Evolutionary conservation across 2,329 filamentous ascomycete genomes (phyloP).

Genomic region (Lecanicillium sp.): DNA sequence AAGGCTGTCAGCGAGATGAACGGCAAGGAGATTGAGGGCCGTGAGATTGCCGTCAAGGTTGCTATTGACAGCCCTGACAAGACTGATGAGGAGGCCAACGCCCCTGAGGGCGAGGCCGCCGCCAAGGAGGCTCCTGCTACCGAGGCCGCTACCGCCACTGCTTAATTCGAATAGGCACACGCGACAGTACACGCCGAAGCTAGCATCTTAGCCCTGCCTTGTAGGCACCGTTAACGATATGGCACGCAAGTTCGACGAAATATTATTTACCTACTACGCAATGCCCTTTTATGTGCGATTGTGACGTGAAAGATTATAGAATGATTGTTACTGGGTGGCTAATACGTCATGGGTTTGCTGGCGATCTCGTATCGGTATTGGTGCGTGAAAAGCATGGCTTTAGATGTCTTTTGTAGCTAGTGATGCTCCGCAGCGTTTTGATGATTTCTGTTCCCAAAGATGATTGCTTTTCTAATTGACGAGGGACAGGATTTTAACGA

Average conservation of each 20-base stretch:
- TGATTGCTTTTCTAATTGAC: slow-evolving; percentile 6
- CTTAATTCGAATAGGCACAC: slow-evolving; percentile 23
- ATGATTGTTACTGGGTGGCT: slow-evolving; percentile 11
- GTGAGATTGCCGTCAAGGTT: slow-evolving; percentile 99
- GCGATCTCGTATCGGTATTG: slow-evolving; percentile 12
- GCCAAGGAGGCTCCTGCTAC: slow-evolving; percentile 33
- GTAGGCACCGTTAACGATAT: slow-evolving; percentile 32
- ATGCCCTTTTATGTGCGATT: neutral
- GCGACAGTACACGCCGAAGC: slow-evolving; percentile 4
- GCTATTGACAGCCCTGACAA: slow-evolving; percentile 99
- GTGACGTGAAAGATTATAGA: slow-evolving; percentile 6
- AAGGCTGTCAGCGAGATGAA: slow-evolving; percentile 99
- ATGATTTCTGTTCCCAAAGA: slow-evolving; percentile 3
- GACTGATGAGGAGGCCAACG: slow-evolving; percentile 76
- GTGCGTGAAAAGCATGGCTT: slow-evolving; percentile 9
- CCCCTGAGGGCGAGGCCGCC: slow-evolving; percentile 38
- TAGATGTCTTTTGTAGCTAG: slow-evolving; percentile 2
- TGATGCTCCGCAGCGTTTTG: slow-evolving; percentile 2
- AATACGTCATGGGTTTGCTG: slow-evolving; percentile 14
- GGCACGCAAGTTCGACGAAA: slow-evolving; percentile 34
- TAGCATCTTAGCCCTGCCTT: slow-evolving; percentile 8
- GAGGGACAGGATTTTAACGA: slow-evolving; percentile 9
- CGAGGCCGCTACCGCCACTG: slow-evolving; percentile 24
- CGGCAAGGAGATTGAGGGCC: slow-evolving; percentile 97
- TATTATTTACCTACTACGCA: slow-evolving; percentile 24